Base-by-base conservation (phyloP, 2,329 filamentous ascomycete species). In the Phyllosticta citriasiana region DNA sequence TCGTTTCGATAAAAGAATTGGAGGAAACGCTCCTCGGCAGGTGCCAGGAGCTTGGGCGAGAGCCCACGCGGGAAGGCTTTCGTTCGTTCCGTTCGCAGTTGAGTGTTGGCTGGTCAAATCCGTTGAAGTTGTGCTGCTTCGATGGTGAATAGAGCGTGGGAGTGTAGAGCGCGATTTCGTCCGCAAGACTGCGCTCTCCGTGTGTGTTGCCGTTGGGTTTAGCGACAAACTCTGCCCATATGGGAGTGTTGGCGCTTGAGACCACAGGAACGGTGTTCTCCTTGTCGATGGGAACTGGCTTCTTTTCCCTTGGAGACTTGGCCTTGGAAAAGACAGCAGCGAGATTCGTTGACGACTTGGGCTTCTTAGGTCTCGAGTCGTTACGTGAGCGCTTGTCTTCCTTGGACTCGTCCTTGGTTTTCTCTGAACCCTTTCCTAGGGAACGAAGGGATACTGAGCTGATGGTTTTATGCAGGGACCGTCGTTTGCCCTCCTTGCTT, bases 291-390 rank as follows among this genome's bases (percentile, higher is more conserved):
- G 10, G 14, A 47, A n/a, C 12, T 6, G 12, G 12, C 14, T 47
- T 47, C 68, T 83, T 87, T 59, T 81, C 77, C 69, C 86, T 89
- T 59, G 86, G 80, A 9, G 89, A 91, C 71, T 88, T 91, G 63
- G 86, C 84, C 61, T 88, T 86, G 61, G 85, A 85, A 57, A 96
- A 82, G 60, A 97, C 82, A 4, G 82, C 85, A 0, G 85, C 84
- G n/a, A 97, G 80, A 71, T 91, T 95, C 33, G 88, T 88, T 3
- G 88, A 83, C 0, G 92, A 96, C 73, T 93, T 96, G 47, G 83
- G 83, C 78, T 93, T 95, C 73, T 84, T 85, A 3, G 79, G 78
- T 61, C 77, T 81, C 67, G 70, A 65, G 26, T 63, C 61, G 61
- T 55, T 55, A 19, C 33, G 52, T 26, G 25, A 24, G n/a, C 57